Evolutionary conservation across 805 yeast species (phyloP).

Genomic region (Saccharomycopsis amapae): DNA sequence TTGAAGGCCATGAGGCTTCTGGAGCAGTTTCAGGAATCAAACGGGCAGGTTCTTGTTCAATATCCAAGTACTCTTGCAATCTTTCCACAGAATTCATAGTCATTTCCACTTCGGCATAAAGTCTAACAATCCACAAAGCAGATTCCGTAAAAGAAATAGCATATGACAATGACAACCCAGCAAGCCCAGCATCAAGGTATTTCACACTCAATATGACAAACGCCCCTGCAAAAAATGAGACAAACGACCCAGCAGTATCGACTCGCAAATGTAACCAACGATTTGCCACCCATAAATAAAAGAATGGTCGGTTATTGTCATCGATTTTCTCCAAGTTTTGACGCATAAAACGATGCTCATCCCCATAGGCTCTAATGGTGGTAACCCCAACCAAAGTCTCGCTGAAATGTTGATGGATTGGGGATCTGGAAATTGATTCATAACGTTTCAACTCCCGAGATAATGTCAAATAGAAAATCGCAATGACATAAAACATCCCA

Average conservation of each 20-base stretch:
- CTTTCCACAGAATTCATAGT: slow-evolving; percentile 97
- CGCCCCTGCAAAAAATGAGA: slow-evolving; percentile 73
- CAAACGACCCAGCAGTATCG: slow-evolving; percentile 76
- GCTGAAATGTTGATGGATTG: slow-evolving; percentile 93
- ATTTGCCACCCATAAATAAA: slow-evolving; percentile 91
- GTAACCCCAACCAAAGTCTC: slow-evolving; percentile 90
- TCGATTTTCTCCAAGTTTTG: slow-evolving; percentile 79
- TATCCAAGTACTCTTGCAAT: slow-evolving; percentile 72
- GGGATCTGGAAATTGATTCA: slow-evolving; percentile 86
- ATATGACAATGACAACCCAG: slow-evolving; percentile 89
- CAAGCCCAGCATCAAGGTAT: slow-evolving; percentile 80
- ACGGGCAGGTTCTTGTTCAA: slow-evolving; percentile 82
- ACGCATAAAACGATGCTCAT: slow-evolving; percentile 74
- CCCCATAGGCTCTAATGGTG: slow-evolving; percentile 94
- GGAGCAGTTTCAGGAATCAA: slow-evolving; percentile 60
- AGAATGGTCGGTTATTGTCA: slow-evolving; percentile 82
- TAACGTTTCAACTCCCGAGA: slow-evolving; percentile 89
- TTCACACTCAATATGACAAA: slow-evolving; percentile 65
- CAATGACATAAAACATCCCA: slow-evolving; percentile 60
- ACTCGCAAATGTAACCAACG: slow-evolving; percentile 89
- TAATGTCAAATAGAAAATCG: slow-evolving; percentile 64
- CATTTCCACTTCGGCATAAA: slow-evolving; percentile 87
- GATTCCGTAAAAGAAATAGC: slow-evolving; percentile 84
- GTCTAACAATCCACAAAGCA: slow-evolving; percentile 89
- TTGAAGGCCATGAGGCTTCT: slow-evolving; percentile 73